These are phyloP conservation scores for Cystobasidiaceae sp. DNA, from an alignment of 1,284 basidiomycete genomes.

Conservation along the genomic window DNA sequence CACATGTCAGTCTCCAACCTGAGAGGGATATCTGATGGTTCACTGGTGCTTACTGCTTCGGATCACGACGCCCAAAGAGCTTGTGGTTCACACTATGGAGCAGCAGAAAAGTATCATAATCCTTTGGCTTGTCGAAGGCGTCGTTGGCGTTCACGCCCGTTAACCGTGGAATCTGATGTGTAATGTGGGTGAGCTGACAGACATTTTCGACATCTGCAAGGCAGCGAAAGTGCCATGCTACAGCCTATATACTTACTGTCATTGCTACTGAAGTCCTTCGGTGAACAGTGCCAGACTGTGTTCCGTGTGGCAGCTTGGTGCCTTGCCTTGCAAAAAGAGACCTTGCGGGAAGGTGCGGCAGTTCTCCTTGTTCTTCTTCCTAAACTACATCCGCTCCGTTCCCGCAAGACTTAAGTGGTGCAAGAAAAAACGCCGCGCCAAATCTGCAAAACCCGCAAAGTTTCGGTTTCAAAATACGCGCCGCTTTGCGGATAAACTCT, in stretches of 20 bases:
- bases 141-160: neutral
- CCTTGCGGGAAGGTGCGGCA: too few relatives aligned
- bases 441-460: too few relatives aligned
- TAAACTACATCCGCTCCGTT: too few relatives aligned
- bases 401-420: too few relatives aligned
- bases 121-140: neutral
- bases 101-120: slow-evolving; percentile 26
- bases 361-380: too few relatives aligned
- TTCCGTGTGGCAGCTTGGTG: too few relatives aligned
- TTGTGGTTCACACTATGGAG: slow-evolving; percentile 37
- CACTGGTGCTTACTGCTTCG: slow-evolving; percentile 34
- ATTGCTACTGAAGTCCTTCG: neutral
- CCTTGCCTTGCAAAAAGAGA: too few relatives aligned
- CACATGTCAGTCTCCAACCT: slow-evolving; percentile 36
- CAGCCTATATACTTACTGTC: neutral
- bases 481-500: too few relatives aligned
- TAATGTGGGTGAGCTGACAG: neutral
- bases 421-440: too few relatives aligned
- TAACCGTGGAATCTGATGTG: neutral
- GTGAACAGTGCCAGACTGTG: too few relatives aligned
- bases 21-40: slow-evolving; percentile 7
- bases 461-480: too few relatives aligned
- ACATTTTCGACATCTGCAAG: neutral
- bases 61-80: slow-evolving; percentile 36
- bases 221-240: neutral